phyloP scores from a whole-genome alignment of 2,329 filamentous ascomycete species.

The Apiospora phragmitis region DNA sequence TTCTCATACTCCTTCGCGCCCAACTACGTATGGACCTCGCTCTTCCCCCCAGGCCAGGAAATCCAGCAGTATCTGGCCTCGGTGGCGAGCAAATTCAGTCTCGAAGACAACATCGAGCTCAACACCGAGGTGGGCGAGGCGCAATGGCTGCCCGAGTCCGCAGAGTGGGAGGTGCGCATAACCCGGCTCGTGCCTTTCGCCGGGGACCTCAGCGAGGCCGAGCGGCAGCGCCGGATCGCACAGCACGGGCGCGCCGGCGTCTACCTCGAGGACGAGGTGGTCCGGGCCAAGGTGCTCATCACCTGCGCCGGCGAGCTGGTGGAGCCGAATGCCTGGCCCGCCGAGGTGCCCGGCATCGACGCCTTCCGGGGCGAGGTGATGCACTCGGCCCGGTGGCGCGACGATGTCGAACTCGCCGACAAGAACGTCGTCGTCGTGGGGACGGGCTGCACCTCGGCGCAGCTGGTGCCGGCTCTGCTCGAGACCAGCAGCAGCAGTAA shows the following conservation, averaged over 20 bases:
- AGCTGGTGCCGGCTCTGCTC: conserved; percentile 37
- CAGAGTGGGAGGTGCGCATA: not conserved
- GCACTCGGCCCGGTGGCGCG: conserved; percentile 34
- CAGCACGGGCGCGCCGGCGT: conserved; percentile 39
- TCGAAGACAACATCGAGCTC: not conserved
- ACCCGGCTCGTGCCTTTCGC: not conserved
- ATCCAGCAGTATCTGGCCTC: not conserved
- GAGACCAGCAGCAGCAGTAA: conserved; percentile 5
- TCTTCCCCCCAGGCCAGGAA: not conserved
- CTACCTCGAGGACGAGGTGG: conserved; percentile 35
- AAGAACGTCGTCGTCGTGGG: conserved; percentile 37
- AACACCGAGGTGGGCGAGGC: not conserved
- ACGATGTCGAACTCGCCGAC: conserved; percentile 22
- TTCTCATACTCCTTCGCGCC: conserved; percentile 43
- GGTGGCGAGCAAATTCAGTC: not conserved
- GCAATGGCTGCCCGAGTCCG: not conserved
- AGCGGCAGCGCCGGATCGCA: not conserved
- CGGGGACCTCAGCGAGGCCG: not conserved
- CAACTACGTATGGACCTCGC: not conserved
- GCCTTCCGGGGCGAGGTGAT: conserved; percentile 31
- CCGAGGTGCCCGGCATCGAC: conserved; percentile 31
- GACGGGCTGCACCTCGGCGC: conserved; percentile 37
- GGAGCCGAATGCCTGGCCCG: conserved; percentile 28
- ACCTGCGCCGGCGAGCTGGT: conserved; percentile 35
- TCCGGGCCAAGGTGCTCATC: conserved; percentile 36